phyloP scores from a whole-genome alignment of 257 asterid genomes.

The Solanum stenotomum region DNA sequence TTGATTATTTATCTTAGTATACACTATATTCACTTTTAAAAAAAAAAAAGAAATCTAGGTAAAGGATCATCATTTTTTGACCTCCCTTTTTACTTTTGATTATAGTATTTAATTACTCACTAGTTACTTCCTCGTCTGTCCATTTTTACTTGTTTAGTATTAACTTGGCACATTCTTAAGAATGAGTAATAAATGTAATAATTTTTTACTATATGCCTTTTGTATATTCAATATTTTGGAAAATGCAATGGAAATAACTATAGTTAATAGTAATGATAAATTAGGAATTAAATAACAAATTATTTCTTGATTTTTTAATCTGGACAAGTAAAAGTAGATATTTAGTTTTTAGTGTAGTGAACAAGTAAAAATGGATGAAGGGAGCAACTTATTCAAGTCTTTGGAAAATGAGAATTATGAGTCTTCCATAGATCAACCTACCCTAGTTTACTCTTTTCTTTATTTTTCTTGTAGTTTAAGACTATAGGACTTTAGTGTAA shows the following conservation, averaged over 20 bases:
- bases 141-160: not conserved
- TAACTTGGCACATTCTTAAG: too few relatives aligned
- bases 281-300: too few relatives aligned
- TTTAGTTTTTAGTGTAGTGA: not conserved
- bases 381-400: not conserved
- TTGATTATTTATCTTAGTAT: conserved; percentile 13
- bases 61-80: conserved; percentile 7
- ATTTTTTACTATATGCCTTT: too few relatives aligned
- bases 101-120: not conserved
- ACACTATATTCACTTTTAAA: conserved; percentile 1
- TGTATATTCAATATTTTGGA: not conserved
- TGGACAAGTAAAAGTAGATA: too few relatives aligned
- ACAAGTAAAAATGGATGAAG: not conserved
- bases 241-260: not conserved
- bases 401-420: not conserved
- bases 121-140: too few relatives aligned
- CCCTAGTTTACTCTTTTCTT: not conserved
- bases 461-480: not conserved
- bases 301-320: not conserved
- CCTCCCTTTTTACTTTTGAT: not conserved
- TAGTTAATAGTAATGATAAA: not conserved
- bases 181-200: too few relatives aligned
- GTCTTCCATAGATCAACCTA: not conserved
- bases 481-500: not conserved
- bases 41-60: conserved; percentile 6